Conservation (phyloP, 805 yeast genomes). For the Pichia occidentalis region DNA sequence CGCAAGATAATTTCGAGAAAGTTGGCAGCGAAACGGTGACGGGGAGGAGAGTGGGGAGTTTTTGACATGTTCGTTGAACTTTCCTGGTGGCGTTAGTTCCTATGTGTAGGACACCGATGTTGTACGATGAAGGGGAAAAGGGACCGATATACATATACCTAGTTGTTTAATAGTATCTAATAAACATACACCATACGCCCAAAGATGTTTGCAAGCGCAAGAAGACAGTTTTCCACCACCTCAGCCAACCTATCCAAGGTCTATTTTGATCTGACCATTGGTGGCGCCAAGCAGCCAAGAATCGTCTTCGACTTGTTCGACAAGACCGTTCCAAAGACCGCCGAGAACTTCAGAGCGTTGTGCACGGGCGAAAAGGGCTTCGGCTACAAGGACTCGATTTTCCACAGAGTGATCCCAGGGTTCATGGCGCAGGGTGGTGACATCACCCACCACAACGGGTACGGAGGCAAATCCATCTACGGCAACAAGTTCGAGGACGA, state of each 20-base stretch:
- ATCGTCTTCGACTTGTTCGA: conserved; percentile 81
- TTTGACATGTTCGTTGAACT: too few species aligned
- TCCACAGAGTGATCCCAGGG: conserved; percentile 95
- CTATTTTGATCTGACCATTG: conserved; percentile 50
- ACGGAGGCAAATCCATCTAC: conserved; percentile 85
- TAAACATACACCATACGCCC: too few species aligned
- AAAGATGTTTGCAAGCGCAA: conserved; percentile 14
- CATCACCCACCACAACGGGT: conserved; percentile 76
- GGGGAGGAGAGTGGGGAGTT: too few species aligned
- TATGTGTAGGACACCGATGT: too few species aligned
- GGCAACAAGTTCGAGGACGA: conserved; percentile 76
- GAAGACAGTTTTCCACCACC: conserved; percentile 47
- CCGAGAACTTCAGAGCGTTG: conserved; percentile 93
- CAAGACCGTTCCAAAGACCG: conserved; percentile 91
- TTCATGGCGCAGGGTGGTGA: conserved; percentile 97
- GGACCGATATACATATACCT: too few species aligned
- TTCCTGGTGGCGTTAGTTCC: too few species aligned
- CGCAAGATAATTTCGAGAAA: too few species aligned
- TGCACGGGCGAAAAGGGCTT: conserved; percentile 86
- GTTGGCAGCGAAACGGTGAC: too few species aligned
- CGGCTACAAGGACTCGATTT: conserved; percentile 76
- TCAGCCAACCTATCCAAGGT: conserved; percentile 43
- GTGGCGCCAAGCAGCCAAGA: conserved; percentile 45
- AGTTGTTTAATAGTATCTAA: too few species aligned
- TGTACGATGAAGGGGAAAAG: too few species aligned